Percentiles rank a stretch among this genome's conserved stretches.
Conservation (phyloP, 2,329 filamentous ascomycete genomes). For the Colletotrichum sansevieriae region DNA sequence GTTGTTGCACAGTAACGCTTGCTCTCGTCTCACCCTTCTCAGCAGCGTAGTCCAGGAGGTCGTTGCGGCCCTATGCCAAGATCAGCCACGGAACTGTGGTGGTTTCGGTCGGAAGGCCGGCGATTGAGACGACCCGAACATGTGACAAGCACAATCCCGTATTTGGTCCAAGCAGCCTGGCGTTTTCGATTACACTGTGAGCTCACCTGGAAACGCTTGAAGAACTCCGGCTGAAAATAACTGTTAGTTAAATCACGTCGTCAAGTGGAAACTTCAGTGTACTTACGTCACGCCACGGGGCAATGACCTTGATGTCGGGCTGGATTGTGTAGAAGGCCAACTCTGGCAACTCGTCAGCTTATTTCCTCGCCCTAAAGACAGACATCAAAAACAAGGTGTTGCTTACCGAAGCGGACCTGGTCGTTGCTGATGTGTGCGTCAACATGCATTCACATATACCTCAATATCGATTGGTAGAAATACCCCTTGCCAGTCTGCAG, state of each 20-base stretch:
- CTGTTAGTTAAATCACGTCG: too few species aligned
- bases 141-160: too few species aligned
- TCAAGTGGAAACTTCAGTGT: too few species aligned
- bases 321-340: conserved; percentile 53
- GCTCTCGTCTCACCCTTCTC: conserved; percentile 56
- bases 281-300: conserved; percentile 71
- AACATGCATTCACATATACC: too few species aligned
- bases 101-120: too few species aligned
- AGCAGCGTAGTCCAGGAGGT: conserved; percentile 79
- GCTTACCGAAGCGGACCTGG: conserved; percentile 53
- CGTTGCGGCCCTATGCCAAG: conserved; percentile 68
- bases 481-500: conserved; percentile 38
- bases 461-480: neutral
- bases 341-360: conserved; percentile 9
- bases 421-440: conserved; percentile 40
- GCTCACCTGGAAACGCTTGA: conserved; percentile 69
- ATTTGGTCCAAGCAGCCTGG: too few species aligned
- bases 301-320: conserved; percentile 72
- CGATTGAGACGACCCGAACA: too few species aligned
- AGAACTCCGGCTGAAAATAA: conserved; percentile 59
- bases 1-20: too few species aligned
- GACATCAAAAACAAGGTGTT: too few species aligned
- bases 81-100: too few species aligned
- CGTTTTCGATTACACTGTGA: too few species aligned
- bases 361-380: too few species aligned